Evolutionary conservation across 177 flowering plant genomes (phyloP), one percentile per base, ranked within the genome.

Genomic region (Tripterygium wilfordii): DNA sequence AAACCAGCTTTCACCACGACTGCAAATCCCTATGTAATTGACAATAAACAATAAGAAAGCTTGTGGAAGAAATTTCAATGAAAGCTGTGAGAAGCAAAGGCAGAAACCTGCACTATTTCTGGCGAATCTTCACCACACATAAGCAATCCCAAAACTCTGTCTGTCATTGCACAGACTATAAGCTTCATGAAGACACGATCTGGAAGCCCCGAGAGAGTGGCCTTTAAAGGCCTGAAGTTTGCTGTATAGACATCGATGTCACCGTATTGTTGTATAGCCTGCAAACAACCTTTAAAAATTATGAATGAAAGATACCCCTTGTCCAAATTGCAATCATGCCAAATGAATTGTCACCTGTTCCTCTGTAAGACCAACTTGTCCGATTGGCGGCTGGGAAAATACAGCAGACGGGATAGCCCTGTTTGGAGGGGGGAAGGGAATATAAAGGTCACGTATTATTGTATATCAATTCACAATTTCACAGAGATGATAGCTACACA

Each of bases 71-170:
- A n/a, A n/a, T n/a, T n/a, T n/a, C n/a, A n/a, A n/a, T n/a, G n/a
- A n/a, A n/a, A n/a, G n/a, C n/a, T n/a, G n/a, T n/a, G 2, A 32
- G n/a, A 16, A 14, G 35, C 18, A 29, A 45, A n/a, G n/a, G n/a
- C n/a, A n/a, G 2, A 48, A 62, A 89, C 99, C 99, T 94, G 99
- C 33, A 77, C 71, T 40, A 85, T 85, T 72, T 90, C 96, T 33
- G 98, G 73, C 45, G 95, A 62, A 78, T 87, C 96, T 29, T 90
- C 96, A 41, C 94, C 97, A 56, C 97, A 94, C 88, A 87, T 81
- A 59, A 83, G 95, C 65, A 90, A 57, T 17, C 96, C 97, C 26
- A 85, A 10, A 65, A 87, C 88, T 73, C 73, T 78, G 47, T 76
- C 62, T 4, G 94, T 81, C 56, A 77, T 87, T 37, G 95, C 90